phyloP scores from a whole-genome alignment of 345 rosid genomes.

The Capsella bursapastoris region DNA sequence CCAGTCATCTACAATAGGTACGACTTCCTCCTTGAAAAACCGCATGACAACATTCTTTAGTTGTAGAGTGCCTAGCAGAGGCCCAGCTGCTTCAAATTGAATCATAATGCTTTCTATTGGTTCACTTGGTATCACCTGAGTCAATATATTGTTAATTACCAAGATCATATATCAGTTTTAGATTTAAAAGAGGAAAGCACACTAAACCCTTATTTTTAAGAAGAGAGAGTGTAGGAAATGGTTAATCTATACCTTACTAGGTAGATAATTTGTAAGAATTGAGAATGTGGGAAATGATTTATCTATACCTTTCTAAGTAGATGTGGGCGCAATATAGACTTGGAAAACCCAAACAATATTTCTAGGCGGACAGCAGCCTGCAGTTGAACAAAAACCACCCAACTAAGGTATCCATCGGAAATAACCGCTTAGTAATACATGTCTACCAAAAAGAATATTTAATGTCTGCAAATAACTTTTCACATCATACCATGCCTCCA shows the following conservation, averaged over 20 bases:
- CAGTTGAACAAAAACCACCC: slow-evolving; percentile 19
- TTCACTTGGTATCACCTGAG: slow-evolving; percentile 58
- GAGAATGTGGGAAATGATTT: slow-evolving; percentile 1
- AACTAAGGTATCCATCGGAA: slow-evolving; percentile 14
- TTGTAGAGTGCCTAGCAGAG: slow-evolving; percentile 54
- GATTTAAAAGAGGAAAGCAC: slow-evolving; percentile 1
- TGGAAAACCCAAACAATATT: slow-evolving; percentile 60
- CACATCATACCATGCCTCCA: slow-evolving; percentile 72
- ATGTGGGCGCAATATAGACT: slow-evolving; percentile 62
- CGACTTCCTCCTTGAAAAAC: slow-evolving; percentile 61
- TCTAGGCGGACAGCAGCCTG: slow-evolving; percentile 71
- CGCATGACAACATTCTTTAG: slow-evolving; percentile 65
- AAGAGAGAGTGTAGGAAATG: too few relatives aligned
- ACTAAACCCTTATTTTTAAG: neutral
- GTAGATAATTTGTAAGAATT: slow-evolving; percentile 15
- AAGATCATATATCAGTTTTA: slow-evolving; percentile 14
- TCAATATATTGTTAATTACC: slow-evolving; percentile 4
- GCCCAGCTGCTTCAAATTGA: slow-evolving; percentile 60
- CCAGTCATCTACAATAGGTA: slow-evolving; percentile 71
- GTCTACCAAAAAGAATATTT: slow-evolving; percentile 22
- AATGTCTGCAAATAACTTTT: slow-evolving; percentile 5
- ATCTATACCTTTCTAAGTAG: slow-evolving; percentile 59
- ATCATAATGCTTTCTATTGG: slow-evolving; percentile 71
- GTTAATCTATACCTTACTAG: too few relatives aligned
- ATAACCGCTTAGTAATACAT: neutral